phyloP scores from a whole-genome alignment of 805 yeast species.

The Wickerhamiella lipophila region DNA sequence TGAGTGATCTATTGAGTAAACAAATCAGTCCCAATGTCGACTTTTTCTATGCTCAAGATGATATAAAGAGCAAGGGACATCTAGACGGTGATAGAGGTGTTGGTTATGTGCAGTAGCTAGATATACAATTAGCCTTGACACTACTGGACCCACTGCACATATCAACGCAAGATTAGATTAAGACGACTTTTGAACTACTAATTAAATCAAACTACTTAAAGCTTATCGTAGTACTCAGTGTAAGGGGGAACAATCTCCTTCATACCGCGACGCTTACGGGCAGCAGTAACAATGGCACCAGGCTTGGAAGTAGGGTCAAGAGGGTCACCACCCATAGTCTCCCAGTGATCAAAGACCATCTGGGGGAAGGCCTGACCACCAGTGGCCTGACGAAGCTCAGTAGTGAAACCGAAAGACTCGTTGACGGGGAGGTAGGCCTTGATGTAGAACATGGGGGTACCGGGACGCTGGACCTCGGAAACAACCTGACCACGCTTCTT shows the following conservation, averaged over 20 bases:
- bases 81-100: background rate
- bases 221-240: constrained; percentile 83
- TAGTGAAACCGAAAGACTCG: constrained; percentile 99
- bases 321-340: constrained; percentile 82
- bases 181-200: background rate
- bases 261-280: constrained; percentile 94
- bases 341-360: constrained; percentile 99
- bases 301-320: constrained; percentile 69
- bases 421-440: constrained; percentile 99
- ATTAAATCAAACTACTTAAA: constrained; percentile 24
- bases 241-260: constrained; percentile 97
- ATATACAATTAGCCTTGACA: no score
- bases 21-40: background rate
- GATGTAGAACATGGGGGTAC: constrained; percentile 99
- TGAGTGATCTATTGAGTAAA: background rate
- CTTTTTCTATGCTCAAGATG: background rate
- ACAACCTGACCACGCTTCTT: constrained; percentile 96
- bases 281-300: constrained; percentile 48
- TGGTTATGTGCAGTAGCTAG: background rate
- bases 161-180: background rate
- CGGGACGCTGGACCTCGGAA: constrained; percentile 99
- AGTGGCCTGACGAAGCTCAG: constrained; percentile 98
- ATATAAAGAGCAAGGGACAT: background rate
- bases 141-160: no score
- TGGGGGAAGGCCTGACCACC: constrained; percentile 99